Evolutionary conservation across 2,329 filamentous ascomycete genomes (phyloP).

Genomic region (Zymoseptoria tritici): DNA sequence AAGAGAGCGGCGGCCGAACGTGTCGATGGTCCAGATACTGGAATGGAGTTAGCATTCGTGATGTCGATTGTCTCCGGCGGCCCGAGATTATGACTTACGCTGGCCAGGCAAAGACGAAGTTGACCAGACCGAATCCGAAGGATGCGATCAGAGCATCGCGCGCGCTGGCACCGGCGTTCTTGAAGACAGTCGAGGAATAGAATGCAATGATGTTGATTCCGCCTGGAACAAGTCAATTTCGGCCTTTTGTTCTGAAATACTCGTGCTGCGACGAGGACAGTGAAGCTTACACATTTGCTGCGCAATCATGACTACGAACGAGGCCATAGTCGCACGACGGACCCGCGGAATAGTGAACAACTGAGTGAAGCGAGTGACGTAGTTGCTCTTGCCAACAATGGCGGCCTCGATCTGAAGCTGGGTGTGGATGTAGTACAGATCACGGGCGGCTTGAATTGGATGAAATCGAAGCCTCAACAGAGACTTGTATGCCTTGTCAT

Average conservation of each 20-base stretch:
- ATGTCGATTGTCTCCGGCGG: not conserved
- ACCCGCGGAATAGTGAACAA: constrained; percentile 44
- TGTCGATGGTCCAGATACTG: constrained; percentile 36
- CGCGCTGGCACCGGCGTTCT: constrained; percentile 28
- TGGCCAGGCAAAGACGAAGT: constrained; percentile 39
- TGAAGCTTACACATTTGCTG: constrained; percentile 20
- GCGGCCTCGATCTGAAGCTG: constrained; percentile 24
- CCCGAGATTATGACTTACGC: not conserved
- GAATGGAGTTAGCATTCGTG: not conserved
- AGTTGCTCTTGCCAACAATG: constrained; percentile 34
- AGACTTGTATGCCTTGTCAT: constrained; percentile 42
- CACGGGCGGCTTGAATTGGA: constrained; percentile 48
- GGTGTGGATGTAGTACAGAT: constrained; percentile 45
- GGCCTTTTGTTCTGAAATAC: not conserved
- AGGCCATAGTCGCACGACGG: constrained; percentile 33
- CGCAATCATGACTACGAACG: constrained; percentile 28
- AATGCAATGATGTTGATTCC: constrained; percentile 27
- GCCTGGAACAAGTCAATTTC: not conserved
- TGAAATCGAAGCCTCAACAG: constrained; percentile 42
- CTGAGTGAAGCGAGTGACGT: constrained; percentile 38
- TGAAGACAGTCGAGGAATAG: constrained; percentile 31
- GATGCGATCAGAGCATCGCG: constrained; percentile 33
- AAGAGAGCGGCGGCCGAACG: constrained; percentile 27
- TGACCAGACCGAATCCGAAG: constrained; percentile 40
- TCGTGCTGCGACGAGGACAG: too few species aligned